Evolutionary conservation across 2,329 filamentous ascomycete species (phyloP), one percentile per base, ranked within the genome.

Genomic region (Sclerotiophoma versabilis): DNA sequence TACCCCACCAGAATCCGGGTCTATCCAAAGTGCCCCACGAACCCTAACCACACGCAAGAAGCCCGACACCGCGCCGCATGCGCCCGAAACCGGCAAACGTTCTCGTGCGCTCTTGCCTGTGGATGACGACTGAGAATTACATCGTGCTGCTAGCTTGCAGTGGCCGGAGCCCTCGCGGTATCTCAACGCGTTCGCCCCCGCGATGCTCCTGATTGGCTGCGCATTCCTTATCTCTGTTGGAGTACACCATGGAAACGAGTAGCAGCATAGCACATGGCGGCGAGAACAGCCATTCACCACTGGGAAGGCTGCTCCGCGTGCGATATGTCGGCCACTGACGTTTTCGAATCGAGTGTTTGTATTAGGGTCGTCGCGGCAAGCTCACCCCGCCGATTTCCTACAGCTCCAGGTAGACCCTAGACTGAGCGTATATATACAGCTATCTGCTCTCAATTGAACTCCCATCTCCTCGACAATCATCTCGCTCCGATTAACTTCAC

Each of bases 221-320:
- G 29, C 39, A 4, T 29, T 55, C 60, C 70, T 74, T 74, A 74
- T 74, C 71, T 71, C 65, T 64, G 48, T 56, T 43, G 61, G 36
- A 53, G 58, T 63, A 73, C 69, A 73, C 67, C 64, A 74, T 60
- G 59, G 66, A 69, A 59, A 69, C 67, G 63, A 61, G 66, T 65
- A 59, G 60, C 57, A 56, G 52, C 51, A 64, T 58, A 63, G 62
- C 57, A 59, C 38, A 58, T 54, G 49, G 59, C 58, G 41, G 47
- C 55, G 53, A 54, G 50, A 33, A 45, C 43, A 49, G 41, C 64
- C 51, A 60, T 63, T 55, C 64, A 61, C 70, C 69, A 71, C 63
- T 70, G 57, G 60, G 57, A 63, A 92, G 42, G 84, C 86, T 74
- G 85, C 61, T 88, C 92, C 43, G 92, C 96, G 81, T 48, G 42